Conservation (phyloP, 1,139 yeast genomes). For the Saccharomyces uvarum region DNA sequence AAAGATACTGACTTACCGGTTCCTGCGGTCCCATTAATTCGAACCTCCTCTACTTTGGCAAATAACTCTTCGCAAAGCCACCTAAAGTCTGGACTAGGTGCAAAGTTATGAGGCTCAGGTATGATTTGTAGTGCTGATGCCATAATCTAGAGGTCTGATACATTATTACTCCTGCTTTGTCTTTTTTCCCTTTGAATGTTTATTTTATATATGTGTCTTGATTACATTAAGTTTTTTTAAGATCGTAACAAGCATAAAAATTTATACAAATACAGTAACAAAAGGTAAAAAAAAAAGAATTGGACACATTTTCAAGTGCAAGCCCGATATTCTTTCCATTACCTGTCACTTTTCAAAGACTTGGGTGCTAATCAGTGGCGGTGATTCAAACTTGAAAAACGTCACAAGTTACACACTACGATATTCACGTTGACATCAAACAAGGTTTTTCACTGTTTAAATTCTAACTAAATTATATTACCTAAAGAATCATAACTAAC, state of each 20-base stretch:
- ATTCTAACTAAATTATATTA: slow-evolving; percentile 12
- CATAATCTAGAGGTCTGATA: neutral
- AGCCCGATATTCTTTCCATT: no score
- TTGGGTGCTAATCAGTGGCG: no score
- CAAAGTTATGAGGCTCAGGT: slow-evolving; percentile 20
- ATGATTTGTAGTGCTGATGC: neutral
- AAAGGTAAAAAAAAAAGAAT: no score
- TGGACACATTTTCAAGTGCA: no score
- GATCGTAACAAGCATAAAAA: no score
- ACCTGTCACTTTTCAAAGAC: no score
- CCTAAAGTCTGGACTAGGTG: slow-evolving; percentile 34
- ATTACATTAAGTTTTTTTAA: neutral
- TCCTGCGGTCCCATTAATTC: slow-evolving; percentile 6
- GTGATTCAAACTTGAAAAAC: no score
- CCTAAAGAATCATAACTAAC: slow-evolving; percentile 22
- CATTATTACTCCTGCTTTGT: neutral
- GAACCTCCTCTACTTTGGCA: slow-evolving; percentile 22
- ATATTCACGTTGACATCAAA: no score
- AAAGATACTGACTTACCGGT: slow-evolving; percentile 17
- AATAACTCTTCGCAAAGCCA: slow-evolving; percentile 34
- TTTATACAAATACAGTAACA: no score
- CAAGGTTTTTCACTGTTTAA: no score
- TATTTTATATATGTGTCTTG: neutral
- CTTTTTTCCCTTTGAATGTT: neutral
- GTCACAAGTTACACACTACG: no score